Percentiles rank a stretch among this genome's conserved stretches.
These are phyloP conservation scores for Amauroascus verrucosus DNA, from an alignment of 2,329 filamentous ascomycete species.

Conservation along the genomic window DNA sequence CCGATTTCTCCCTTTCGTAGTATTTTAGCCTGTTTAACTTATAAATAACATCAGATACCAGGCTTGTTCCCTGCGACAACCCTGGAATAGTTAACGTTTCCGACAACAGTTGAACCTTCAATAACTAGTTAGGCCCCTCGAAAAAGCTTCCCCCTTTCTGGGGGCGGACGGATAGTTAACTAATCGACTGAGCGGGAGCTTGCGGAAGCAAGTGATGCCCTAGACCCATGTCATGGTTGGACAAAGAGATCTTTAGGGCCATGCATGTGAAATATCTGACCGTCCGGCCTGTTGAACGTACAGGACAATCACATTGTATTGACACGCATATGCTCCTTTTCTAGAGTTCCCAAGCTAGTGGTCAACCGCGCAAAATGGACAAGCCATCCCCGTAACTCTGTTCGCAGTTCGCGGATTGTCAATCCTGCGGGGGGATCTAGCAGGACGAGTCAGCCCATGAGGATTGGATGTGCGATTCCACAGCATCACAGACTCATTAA, in stretches of 20 bases:
- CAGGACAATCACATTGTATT: neutral
- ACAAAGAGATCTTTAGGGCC: neutral
- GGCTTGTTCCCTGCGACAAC: too few species aligned
- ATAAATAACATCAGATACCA: neutral
- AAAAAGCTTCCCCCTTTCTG: too few species aligned
- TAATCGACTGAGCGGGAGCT: too few species aligned
- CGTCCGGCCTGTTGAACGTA: neutral
- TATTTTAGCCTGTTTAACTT: neutral
- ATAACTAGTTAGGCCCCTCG: too few species aligned
- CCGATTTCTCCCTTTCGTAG: neutral
- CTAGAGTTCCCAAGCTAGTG: neutral
- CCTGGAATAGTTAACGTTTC: too few species aligned
- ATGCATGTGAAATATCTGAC: neutral
- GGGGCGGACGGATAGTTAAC: too few species aligned
- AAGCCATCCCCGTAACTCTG: neutral
- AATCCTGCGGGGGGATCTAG: neutral
- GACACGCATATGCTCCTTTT: too few species aligned
- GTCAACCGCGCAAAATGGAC: neutral
- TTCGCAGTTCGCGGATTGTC: neutral
- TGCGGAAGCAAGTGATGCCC: too few species aligned
- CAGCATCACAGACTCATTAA: conserved; percentile 1
- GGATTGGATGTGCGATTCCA: neutral
- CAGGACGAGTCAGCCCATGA: neutral
- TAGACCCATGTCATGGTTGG: too few species aligned
- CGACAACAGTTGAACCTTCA: too few species aligned